Base-by-base conservation (phyloP, 768 basidiomycete species). In the Kwoniella newhampshirensis region DNA sequence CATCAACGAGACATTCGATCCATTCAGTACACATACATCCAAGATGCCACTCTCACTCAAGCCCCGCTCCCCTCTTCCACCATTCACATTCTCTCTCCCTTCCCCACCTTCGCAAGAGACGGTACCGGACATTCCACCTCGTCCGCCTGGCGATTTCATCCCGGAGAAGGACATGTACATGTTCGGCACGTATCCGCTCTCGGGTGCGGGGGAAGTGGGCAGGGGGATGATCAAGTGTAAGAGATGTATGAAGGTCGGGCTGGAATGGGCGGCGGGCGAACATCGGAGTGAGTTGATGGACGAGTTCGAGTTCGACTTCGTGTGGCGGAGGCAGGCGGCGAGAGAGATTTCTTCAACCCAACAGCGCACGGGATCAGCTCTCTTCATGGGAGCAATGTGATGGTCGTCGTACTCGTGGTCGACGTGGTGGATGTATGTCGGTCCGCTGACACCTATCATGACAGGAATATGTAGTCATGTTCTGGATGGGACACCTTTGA, bases 81-180 rank as follows among this genome's bases (percentile, higher is more conserved):
- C 60, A 35, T 72, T 72, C 67, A 69, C 70, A 1, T 72, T 67
- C 57, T 47, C 57, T 43, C 55, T 60, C 15, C n/a, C 62, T 36
- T 60, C 63, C n/a, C 54, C 68, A 28, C 43, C 62, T 3, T 57
- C 63, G n/a, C 51, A 52, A 21, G 4, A 37, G 2, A 47, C 53
- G 27, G 23, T 51, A 13, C 23, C 49, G 41, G 21, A 35, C n/a
- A 25, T 18, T 1, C 76, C 85, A 2, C 81, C 83, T 0, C 84
- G 87, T 0, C 89, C 90, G 0, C 90, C 91, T 0, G 87, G 89
- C 21, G 82, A 85, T 78, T 90, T 89, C 86, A 85, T 93, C 13
- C 83, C 87, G 25, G 89, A 87, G 7, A 82, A 82, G 44, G 89
- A 92, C 68, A 92, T 91, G 91, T 87, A 86, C 79, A 81, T 87